Conservation (phyloP, 1,139 yeast genomes). For the Pichia sp. region DNA sequence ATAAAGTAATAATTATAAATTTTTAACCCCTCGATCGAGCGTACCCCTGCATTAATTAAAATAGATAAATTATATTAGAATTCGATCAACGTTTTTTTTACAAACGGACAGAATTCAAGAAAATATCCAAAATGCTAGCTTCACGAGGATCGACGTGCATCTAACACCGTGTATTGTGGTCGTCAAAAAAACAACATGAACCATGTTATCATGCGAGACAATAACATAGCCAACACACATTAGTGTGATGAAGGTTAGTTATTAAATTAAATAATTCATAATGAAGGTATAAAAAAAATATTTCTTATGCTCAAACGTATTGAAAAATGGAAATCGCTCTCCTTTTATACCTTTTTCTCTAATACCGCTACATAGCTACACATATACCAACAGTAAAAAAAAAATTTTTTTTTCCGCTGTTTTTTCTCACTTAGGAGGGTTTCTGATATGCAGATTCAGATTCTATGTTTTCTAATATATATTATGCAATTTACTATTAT, state of each 20-base stretch:
- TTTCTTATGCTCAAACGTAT: neutral
- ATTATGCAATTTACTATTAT: too few relatives aligned
- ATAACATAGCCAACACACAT: too few relatives aligned
- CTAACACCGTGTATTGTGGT: slow-evolving; percentile 21
- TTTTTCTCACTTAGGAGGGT: too few relatives aligned
- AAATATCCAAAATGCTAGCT: slow-evolving; percentile 31
- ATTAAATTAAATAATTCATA: neutral
- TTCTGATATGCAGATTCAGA: too few relatives aligned
- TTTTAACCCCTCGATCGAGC: slow-evolving; percentile 86
- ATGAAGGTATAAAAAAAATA: neutral
- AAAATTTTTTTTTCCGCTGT: too few relatives aligned
- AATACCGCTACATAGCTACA: too few relatives aligned
- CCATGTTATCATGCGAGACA: slow-evolving; percentile 18
- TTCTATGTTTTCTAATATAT: too few relatives aligned
- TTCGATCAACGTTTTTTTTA: too few relatives aligned
- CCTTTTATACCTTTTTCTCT: neutral
- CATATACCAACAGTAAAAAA: too few relatives aligned
- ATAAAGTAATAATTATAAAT: slow-evolving; percentile 31
- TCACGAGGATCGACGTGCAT: slow-evolving; percentile 31
- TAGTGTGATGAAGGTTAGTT: slow-evolving; percentile 22
- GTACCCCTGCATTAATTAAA: slow-evolving; percentile 46
- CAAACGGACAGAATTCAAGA: too few relatives aligned
- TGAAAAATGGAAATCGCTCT: neutral
- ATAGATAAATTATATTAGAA: too few relatives aligned
- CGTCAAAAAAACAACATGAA: slow-evolving; percentile 20